Conservation (phyloP, 768 basidiomycete species). For the Leccinum pellstonianum region DNA sequence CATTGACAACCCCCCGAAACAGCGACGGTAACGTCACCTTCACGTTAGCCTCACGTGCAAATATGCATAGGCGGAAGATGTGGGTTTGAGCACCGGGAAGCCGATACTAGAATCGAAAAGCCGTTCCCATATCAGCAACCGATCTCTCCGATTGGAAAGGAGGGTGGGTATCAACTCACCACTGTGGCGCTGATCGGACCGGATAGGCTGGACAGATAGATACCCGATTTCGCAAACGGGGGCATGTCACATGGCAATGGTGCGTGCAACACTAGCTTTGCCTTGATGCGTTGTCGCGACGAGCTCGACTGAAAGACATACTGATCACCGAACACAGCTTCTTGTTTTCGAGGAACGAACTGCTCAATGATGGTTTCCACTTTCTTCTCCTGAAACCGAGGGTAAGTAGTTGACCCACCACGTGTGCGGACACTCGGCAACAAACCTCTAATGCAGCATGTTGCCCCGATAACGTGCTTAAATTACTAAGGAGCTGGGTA, state of each 20-base stretch:
- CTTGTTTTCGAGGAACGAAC: slow-evolving; percentile 31
- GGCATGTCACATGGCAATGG: slow-evolving; percentile 27
- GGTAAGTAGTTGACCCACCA: slow-evolving; percentile 6
- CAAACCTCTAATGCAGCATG: slow-evolving; percentile 19
- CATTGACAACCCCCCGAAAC: slow-evolving; percentile 30
- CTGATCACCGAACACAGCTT: slow-evolving; percentile 31
- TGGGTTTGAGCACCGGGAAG: slow-evolving; percentile 28
- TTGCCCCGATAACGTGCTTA: slow-evolving; percentile 17
- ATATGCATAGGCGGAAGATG: slow-evolving; percentile 31
- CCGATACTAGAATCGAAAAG: slow-evolving; percentile 19
- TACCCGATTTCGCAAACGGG: slow-evolving; percentile 34
- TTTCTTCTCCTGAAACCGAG: slow-evolving; percentile 19
- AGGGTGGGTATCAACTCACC: slow-evolving; percentile 20
- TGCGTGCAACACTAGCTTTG: slow-evolving; percentile 28
- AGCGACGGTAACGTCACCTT: slow-evolving; percentile 27
- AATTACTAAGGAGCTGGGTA: slow-evolving; percentile 28
- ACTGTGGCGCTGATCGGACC: slow-evolving; percentile 26
- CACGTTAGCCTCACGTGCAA: slow-evolving; percentile 30
- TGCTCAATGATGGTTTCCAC: slow-evolving; percentile 23
- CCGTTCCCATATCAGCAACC: slow-evolving; percentile 7
- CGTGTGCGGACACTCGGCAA: slow-evolving; percentile 3
- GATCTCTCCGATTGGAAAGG: neutral
- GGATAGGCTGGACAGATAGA: slow-evolving; percentile 31
- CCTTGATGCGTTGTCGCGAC: slow-evolving; percentile 24
- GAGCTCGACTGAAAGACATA: slow-evolving; percentile 29